Evolutionary conservation across 2,329 filamentous ascomycete species (phyloP), one percentile per base, ranked within the genome.

Genomic region (Neonectria punicea): DNA sequence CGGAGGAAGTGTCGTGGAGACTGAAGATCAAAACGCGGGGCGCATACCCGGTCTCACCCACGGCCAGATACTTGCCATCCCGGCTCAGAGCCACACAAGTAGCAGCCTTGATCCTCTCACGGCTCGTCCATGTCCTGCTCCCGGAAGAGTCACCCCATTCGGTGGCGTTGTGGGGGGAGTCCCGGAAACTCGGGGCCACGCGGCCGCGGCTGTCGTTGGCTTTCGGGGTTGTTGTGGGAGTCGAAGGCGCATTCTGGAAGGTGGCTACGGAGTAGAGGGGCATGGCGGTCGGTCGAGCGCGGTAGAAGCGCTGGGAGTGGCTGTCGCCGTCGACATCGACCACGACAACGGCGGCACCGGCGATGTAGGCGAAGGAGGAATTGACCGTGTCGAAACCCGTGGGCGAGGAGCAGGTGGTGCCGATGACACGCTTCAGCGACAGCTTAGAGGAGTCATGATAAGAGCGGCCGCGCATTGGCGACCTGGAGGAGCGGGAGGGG

Each of bases 31-130:
- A 84, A 22, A 99, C 93, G 58, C 96, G 88, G 6, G 96, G 96
- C 58, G 91, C 92, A 79, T 98, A 98, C 22, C 96, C 96, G 4
- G 94, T 97, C 86, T 99, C 96, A 73, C 96, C 96, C 3, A 98
- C 92, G 9, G 95, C 96, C 57, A 99, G 84, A 76, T 92, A 97
- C 72, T 89, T 92, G 34, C 93, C 94, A 80, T 98, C 94, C 1
- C 90, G 89, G 76, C 94, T 98, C 69, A 99, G 86, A 22, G 93
- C 91, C 28, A 99, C 87, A 75, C 94, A 97, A 5, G 94, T 97
- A 2, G 94, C 93, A 18, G 96, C 93, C 81, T 98, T 98, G 77
- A 98, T 94, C 70, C 94, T 89, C 79, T 98, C 96, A 69, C 93
- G 89, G 60, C 93, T 96, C 1, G 93, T 94, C 91, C 93, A 95